A percentile compares a stretch with the other conserved stretches of the same genome.
phyloP scores from a whole-genome alignment of 768 basidiomycete species.

The Tricholoma matsutake region DNA sequence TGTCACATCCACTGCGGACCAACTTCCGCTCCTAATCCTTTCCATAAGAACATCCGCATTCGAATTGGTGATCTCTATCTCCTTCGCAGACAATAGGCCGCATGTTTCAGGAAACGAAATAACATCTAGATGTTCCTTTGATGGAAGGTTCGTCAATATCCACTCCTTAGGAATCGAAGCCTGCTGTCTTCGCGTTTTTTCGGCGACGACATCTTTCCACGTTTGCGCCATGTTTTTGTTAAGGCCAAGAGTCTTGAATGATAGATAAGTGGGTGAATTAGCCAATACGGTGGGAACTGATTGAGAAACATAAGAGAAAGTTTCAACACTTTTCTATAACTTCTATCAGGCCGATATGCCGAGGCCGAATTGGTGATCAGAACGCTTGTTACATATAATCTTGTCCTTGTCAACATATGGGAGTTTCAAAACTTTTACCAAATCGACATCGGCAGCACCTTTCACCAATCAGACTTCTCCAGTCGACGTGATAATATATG shows the following conservation, averaged over 20 bases:
- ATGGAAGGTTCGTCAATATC: conserved; percentile 47
- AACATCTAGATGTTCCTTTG: conserved; percentile 49
- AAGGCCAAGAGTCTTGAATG: conserved; percentile 32
- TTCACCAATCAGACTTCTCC: too few relatives aligned
- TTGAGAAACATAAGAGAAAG: too few relatives aligned
- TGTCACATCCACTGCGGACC: conserved; percentile 67
- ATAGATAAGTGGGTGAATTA: conserved; percentile 13
- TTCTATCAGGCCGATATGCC: too few relatives aligned
- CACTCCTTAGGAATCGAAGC: conserved; percentile 64
- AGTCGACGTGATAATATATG: too few relatives aligned
- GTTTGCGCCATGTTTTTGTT: conserved; percentile 20
- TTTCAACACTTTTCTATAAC: too few relatives aligned
- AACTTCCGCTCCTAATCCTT: conserved; percentile 50
- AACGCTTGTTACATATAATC: too few relatives aligned
- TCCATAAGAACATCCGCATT: conserved; percentile 43
- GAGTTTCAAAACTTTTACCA: too few relatives aligned
- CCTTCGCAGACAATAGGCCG: conserved; percentile 52
- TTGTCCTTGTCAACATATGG: too few relatives aligned
- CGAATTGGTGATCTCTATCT: conserved; percentile 47
- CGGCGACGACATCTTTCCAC: conserved; percentile 53
- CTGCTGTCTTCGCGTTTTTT: conserved; percentile 52
- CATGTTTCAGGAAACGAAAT: conserved; percentile 49
- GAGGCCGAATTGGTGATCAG: too few relatives aligned
- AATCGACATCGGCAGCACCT: too few relatives aligned
- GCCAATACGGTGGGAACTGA: background rate